These are phyloP conservation scores for Neofusicoccum sp. DNA, from an alignment of 2,329 filamentous ascomycete genomes.

Conservation along the genomic window DNA sequence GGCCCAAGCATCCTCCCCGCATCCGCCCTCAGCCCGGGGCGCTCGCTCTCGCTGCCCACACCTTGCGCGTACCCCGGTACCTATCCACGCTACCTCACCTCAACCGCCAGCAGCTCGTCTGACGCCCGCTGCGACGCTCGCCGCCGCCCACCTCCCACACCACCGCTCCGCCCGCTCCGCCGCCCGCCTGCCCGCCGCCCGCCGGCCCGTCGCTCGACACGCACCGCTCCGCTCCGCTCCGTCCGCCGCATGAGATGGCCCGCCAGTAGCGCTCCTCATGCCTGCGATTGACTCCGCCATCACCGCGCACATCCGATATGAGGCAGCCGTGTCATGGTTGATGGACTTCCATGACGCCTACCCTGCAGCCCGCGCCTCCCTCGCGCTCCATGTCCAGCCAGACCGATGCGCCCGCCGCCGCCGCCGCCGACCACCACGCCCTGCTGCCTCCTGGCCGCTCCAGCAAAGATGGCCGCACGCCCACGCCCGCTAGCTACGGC, in stretches of 20 bases:
- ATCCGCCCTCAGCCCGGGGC: constrained; percentile 9
- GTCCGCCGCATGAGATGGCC: constrained; percentile 15
- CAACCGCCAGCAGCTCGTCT: neutral
- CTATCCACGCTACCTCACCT: neutral
- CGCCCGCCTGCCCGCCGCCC: neutral
- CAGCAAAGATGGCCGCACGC: constrained; percentile 55
- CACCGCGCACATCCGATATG: constrained; percentile 28
- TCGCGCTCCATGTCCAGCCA: constrained; percentile 41
- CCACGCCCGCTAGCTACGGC: constrained; percentile 55
- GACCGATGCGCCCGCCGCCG: constrained; percentile 31
- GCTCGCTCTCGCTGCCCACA: constrained; percentile 13
- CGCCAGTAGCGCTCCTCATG: constrained; percentile 18
- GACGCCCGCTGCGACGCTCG: neutral
- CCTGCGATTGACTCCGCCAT: constrained; percentile 26
- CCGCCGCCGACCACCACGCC: constrained; percentile 29
- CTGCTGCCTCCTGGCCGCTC: constrained; percentile 44
- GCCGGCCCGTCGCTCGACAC: neutral
- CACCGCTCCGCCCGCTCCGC: neutral
- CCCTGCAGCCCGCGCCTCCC: constrained; percentile 30
- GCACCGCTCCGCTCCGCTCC: constrained; percentile 10
- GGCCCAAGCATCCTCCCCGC: constrained; percentile 14
- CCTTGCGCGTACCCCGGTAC: constrained; percentile 7
- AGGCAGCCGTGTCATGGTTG: constrained; percentile 28
- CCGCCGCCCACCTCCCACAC: neutral
- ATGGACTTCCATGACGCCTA: constrained; percentile 44